Percentiles rank a stretch among this genome's conserved stretches.
These are phyloP conservation scores for Amaranthus palmeri DNA, from an alignment of 148 eudicot species.

Conservation along the genomic window DNA sequence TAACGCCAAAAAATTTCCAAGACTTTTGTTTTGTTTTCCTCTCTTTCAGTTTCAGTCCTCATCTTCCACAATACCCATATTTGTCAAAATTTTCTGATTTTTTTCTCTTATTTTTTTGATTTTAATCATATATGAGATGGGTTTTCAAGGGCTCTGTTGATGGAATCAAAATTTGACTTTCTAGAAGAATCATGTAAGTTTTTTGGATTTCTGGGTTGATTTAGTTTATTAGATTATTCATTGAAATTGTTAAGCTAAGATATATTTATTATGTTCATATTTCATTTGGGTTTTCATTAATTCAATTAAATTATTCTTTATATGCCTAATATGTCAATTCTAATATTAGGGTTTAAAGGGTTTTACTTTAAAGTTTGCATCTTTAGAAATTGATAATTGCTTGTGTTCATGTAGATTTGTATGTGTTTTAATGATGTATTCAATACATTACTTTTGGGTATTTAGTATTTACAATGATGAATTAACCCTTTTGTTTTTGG, in stretches of 20 bases:
- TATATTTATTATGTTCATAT: slow-evolving; percentile 9
- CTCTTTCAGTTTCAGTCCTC: neutral
- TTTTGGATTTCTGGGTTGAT: neutral
- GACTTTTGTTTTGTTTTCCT: neutral
- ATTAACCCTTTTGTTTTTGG: neutral
- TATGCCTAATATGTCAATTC: neutral
- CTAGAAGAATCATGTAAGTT: neutral
- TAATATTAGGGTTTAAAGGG: slow-evolving; percentile 18
- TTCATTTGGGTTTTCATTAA: neutral
- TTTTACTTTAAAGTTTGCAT: slow-evolving; percentile 4
- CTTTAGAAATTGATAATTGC: slow-evolving; percentile 11
- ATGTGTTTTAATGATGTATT: slow-evolving; percentile 1
- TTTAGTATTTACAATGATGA: slow-evolving; percentile 1
- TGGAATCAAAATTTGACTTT: slow-evolving; percentile 9
- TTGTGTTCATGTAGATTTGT: slow-evolving; percentile 9
- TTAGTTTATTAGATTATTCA: neutral
- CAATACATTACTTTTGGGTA: slow-evolving; percentile 10
- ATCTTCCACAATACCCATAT: neutral
- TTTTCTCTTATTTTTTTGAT: slow-evolving; percentile 7
- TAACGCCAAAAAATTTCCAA: slow-evolving; percentile 4
- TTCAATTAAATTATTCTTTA: neutral
- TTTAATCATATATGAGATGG: neutral
- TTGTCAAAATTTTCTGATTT: slow-evolving; percentile 17
- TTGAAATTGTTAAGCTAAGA: neutral
- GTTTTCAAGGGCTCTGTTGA: neutral